Conservation (phyloP, 768 basidiomycete species). For the Hysterangium stoloniferum region DNA sequence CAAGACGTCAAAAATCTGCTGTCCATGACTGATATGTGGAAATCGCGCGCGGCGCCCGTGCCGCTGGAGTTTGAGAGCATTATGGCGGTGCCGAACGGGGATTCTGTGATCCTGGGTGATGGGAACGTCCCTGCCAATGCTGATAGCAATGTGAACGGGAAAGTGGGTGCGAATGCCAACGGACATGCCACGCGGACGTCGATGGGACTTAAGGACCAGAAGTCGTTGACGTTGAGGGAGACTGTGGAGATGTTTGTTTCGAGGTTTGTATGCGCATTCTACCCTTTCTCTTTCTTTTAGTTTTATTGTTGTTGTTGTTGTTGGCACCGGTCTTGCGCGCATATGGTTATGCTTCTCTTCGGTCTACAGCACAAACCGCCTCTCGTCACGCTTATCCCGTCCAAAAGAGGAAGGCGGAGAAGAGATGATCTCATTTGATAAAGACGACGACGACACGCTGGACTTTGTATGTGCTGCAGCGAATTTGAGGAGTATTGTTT, state of each 20-base stretch:
- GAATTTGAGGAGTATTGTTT: constrained; percentile 86
- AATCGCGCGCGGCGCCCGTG: constrained; percentile 74
- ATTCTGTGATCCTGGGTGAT: too few relatives aligned
- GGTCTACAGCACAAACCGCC: constrained; percentile 61
- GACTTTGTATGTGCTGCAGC: constrained; percentile 96
- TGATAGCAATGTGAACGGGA: constrained; percentile 22
- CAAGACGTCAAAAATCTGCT: constrained; percentile 83
- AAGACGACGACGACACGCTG: constrained; percentile 94
- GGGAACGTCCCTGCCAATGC: constrained; percentile 6
- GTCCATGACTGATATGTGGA: constrained; percentile 97
- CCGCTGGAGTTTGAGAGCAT: constrained; percentile 81
- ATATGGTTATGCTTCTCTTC: too few relatives aligned
- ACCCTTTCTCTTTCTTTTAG: background rate
- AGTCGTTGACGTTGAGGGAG: constrained; percentile 66
- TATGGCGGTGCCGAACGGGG: constrained; percentile 23
- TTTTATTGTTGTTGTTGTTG: too few relatives aligned
- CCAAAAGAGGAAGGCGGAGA: constrained; percentile 39
- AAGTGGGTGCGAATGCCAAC: too few relatives aligned
- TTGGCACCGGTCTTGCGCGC: too few relatives aligned
- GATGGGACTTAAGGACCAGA: constrained; percentile 70
- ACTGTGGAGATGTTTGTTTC: constrained; percentile 77
- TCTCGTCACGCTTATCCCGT: constrained; percentile 51
- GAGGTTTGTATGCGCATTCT: constrained; percentile 44
- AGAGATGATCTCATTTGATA: constrained; percentile 83
- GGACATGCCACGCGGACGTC: constrained; percentile 17